Percentiles rank a stretch among this genome's conserved stretches.
These are phyloP conservation scores for Thamnidium elegans DNA, from an alignment of 192 early-diverging fungal species.

Conservation along the genomic window DNA sequence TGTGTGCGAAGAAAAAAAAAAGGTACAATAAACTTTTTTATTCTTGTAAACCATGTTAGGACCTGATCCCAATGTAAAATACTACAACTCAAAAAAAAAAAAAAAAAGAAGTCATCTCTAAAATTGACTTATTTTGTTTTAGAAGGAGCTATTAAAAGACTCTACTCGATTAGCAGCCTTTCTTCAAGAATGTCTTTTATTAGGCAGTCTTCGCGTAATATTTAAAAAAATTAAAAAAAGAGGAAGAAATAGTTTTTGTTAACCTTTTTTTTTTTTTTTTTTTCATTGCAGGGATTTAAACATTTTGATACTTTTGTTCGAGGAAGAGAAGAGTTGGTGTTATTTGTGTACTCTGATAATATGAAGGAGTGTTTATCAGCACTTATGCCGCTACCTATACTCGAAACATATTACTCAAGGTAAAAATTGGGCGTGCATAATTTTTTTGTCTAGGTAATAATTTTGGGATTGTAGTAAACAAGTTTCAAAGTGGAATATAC, in stretches of 20 bases:
- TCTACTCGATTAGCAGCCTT: conserved; percentile 1
- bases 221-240: too few species aligned
- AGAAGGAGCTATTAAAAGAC: conserved; percentile 7
- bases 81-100: not conserved
- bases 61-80: conserved; percentile 2
- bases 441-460: not conserved
- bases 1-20: too few species aligned
- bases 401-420: conserved; percentile 9
- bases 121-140: not conserved
- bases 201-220: conserved; percentile 13
- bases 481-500: not conserved
- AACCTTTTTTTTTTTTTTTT: not conserved
- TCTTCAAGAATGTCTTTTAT: conserved; percentile 8
- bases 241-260: not conserved
- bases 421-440: not conserved
- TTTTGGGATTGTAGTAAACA: not conserved
- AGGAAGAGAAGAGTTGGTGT: conserved; percentile 11
- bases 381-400: conserved; percentile 8
- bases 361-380: not conserved
- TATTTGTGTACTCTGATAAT: conserved; percentile 1
- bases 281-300: not conserved
- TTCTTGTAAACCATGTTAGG: conserved; percentile 4
- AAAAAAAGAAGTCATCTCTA: not conserved
- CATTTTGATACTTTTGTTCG: conserved; percentile 8
- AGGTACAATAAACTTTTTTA: not conserved